These are phyloP conservation scores for Hericium erinaceus DNA, from an alignment of 768 basidiomycete species.

Conservation along the genomic window DNA sequence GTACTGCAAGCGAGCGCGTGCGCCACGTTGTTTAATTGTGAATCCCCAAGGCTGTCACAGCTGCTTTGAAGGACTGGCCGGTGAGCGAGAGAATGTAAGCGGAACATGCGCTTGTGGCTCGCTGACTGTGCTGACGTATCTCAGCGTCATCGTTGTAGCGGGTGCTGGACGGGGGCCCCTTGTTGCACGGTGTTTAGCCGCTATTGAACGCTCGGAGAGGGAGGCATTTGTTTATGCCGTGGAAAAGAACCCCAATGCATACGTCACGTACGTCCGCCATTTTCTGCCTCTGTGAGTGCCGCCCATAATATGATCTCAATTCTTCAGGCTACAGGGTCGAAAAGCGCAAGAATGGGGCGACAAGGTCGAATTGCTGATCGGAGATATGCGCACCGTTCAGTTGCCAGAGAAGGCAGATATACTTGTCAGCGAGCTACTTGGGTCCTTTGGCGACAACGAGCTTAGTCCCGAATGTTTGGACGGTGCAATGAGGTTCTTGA, in stretches of 20 bases:
- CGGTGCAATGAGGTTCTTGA: constrained; percentile 88
- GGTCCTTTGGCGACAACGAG: constrained; percentile 98
- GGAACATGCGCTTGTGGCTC: background rate
- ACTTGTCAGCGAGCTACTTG: constrained; percentile 89
- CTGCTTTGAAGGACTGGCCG: constrained; percentile 68
- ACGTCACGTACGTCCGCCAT: constrained; percentile 65
- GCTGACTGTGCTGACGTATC: background rate
- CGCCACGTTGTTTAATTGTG: background rate
- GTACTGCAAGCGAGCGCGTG: background rate
- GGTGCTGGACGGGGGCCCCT: constrained; percentile 95
- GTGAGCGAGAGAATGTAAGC: constrained; percentile 54
- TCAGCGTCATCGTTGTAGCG: constrained; percentile 79
- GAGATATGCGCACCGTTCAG: constrained; percentile 84
- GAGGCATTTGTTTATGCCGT: constrained; percentile 73
- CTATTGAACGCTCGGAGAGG: constrained; percentile 57
- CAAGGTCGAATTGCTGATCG: constrained; percentile 75
- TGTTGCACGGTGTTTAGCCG: constrained; percentile 74
- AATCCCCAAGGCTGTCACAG: constrained; percentile 59
- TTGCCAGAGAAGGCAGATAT: constrained; percentile 88
- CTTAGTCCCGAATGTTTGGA: constrained; percentile 97
- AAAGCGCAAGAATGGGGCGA: constrained; percentile 77
- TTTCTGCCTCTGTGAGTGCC: background rate
- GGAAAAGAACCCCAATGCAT: constrained; percentile 96
- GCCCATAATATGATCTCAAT: background rate
- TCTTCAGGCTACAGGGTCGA: constrained; percentile 69